Conservation (phyloP, 2,329 filamentous ascomycete species). For the Paraconiothyrium sp. region DNA sequence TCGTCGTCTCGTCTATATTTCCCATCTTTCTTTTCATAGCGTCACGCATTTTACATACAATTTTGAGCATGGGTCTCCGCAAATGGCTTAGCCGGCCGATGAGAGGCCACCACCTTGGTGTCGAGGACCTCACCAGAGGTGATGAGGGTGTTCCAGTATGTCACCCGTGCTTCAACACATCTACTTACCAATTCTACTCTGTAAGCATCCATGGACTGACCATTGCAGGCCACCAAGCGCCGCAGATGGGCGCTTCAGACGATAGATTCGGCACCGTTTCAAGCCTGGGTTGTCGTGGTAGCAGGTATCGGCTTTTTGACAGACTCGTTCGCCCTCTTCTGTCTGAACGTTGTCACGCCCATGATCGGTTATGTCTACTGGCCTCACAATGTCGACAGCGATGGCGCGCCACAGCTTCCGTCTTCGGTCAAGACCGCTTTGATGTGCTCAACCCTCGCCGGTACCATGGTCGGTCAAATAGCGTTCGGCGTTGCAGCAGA, state of each 20-base stretch:
- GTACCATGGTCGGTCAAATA: constrained; percentile 51
- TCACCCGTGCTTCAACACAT: not conserved
- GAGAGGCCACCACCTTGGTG: constrained; percentile 39
- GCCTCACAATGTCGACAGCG: constrained; percentile 31
- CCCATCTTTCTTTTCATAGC: not conserved
- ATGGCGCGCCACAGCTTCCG: constrained; percentile 36
- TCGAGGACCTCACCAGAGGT: constrained; percentile 44
- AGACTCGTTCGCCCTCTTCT: constrained; percentile 52
- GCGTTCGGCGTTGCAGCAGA: constrained; percentile 53
- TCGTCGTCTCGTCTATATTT: constrained; percentile 9
- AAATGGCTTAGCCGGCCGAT: constrained; percentile 45
- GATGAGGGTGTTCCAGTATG: constrained; percentile 43
- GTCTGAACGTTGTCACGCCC: constrained; percentile 52
- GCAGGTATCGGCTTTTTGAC: constrained; percentile 53
- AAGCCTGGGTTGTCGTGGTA: constrained; percentile 50
- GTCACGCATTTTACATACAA: constrained; percentile 11
- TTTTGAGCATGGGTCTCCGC: constrained; percentile 34
- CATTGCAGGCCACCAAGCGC: constrained; percentile 35
- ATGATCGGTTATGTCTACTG: constrained; percentile 54
- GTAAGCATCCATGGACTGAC: not conserved
- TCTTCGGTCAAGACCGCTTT: constrained; percentile 48
- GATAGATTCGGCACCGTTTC: constrained; percentile 46
- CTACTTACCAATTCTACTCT: not conserved
- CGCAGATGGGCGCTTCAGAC: constrained; percentile 46
- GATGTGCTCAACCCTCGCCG: constrained; percentile 50